Conservation (phyloP, 108 stramenopile species). For the Pseudonitzschia multistriata region DNA sequence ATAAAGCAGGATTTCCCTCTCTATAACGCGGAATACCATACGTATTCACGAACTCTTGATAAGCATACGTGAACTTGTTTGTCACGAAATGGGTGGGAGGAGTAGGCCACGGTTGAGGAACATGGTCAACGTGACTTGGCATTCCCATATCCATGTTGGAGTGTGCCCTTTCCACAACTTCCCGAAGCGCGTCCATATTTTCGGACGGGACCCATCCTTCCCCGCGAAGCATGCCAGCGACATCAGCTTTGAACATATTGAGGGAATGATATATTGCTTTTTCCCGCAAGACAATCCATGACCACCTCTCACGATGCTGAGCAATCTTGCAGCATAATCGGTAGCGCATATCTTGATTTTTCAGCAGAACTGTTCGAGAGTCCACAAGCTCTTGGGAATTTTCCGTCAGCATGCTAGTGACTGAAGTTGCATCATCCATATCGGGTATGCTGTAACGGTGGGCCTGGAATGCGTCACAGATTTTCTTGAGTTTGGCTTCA, state of each 20-base stretch:
- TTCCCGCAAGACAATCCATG: constrained; percentile 88
- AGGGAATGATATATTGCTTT: constrained; percentile 96
- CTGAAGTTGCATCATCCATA: constrained; percentile 86
- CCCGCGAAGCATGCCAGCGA: constrained; percentile 93
- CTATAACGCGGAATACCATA: constrained; percentile 98
- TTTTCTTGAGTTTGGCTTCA: constrained; percentile 94
- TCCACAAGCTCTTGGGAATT: constrained; percentile 89
- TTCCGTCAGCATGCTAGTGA: constrained; percentile 82
- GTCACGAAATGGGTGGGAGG: constrained; percentile 97
- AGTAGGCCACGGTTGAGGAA: constrained; percentile 90
- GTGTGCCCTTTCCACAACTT: constrained; percentile 80
- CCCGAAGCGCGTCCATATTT: constrained; percentile 62
- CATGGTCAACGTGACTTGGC: constrained; percentile 86
- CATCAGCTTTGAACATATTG: constrained; percentile 97
- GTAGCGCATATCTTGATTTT: constrained; percentile 95
- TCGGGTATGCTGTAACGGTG: constrained; percentile 93
- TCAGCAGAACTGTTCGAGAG: constrained; percentile 86
- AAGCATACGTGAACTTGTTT: constrained; percentile 93
- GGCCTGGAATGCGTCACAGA: constrained; percentile 95
- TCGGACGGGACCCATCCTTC: constrained; percentile 96
- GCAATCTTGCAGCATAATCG: constrained; percentile 90
- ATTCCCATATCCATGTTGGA: constrained; percentile 86
- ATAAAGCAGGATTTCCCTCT: constrained; percentile 98
- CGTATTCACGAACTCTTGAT: constrained; percentile 98
- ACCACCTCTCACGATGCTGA: constrained; percentile 85